Conservation (phyloP, 169 alveolate genomes). For the Cryptosporidium canis region DNA sequence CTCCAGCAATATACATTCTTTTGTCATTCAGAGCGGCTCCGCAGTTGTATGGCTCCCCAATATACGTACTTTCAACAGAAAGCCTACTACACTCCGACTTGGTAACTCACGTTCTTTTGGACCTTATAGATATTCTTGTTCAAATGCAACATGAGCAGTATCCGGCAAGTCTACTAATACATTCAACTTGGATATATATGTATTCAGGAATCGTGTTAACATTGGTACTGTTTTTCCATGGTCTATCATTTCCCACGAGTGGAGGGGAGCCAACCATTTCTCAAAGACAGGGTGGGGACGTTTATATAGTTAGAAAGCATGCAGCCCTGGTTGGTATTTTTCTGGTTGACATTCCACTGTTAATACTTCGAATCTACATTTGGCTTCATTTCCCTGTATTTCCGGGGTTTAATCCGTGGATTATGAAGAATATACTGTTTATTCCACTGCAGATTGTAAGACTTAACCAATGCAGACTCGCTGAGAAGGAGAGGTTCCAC, state of each 20-base stretch:
- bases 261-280: conserved; percentile 74
- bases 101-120: conserved; percentile 76
- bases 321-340: conserved; percentile 79
- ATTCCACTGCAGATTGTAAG: conserved; percentile 76
- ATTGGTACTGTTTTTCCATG: conserved; percentile 77
- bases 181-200: conserved; percentile 75
- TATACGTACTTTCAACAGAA: conserved; percentile 73
- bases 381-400: conserved; percentile 77
- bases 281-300: conserved; percentile 72
- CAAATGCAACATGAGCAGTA: conserved; percentile 73
- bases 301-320: conserved; percentile 76
- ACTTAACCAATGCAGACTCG: conserved; percentile 77
- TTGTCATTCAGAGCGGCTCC: conserved; percentile 76
- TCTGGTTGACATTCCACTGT: conserved; percentile 76
- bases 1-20: conserved; percentile 74
- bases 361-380: conserved; percentile 68
- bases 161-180: conserved; percentile 70
- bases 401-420: conserved; percentile 78
- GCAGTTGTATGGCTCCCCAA: conserved; percentile 71
- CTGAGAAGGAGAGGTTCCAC: conserved; percentile 76
- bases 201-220: conserved; percentile 74
- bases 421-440: conserved; percentile 74
- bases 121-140: conserved; percentile 72
- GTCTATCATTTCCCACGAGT: conserved; percentile 77
- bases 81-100: conserved; percentile 76